Base-by-base conservation (phyloP, 257 asterid species). In the Misopates orontium region DNA sequence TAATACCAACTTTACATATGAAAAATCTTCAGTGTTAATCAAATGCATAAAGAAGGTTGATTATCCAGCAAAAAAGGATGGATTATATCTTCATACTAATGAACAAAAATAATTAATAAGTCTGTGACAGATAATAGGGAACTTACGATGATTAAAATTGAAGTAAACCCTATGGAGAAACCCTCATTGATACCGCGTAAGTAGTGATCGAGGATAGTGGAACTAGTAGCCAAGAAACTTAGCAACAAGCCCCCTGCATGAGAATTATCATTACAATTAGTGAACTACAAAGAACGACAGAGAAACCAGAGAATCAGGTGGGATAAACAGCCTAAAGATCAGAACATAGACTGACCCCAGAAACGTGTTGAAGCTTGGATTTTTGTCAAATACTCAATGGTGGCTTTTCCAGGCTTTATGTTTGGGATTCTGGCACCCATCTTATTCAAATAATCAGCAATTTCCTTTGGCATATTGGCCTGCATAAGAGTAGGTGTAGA, bases 401-500 rank as follows among this genome's bases (percentile, higher is more conserved):
- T 90, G 66, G 97, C 96, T 78, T 85, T 90, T 77, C 99, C 99
- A 4, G 99, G 99, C 77, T 94, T 94, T 73, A 90, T 77, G 54
- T 80, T 81, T 23, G 97, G 97, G 74, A 94, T 84, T 78, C 97
- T 80, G 39, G 97, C 97, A 5, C 96, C 95, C 90, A 94, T 94
- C 83, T 94, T 94, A 73, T 94, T 94, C 66, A 94, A 83, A 81
- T 94, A 94, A 77, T 94, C 99, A 73, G 95, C 81, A 70, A 94
- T 94, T 80, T 90, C 99, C 84, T 90, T 94, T 3, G 99, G 99
- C 95, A 90, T 87, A 72, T 94, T 94, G 56, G 99, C 95, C 99
- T 94, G 49, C 40, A 40, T 40, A 17, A 59, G 45, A 59, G 57
- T 16, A 60, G 20, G 66, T 5, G 31, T 19, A 20, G 28, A 18